A percentile compares a stretch with the other conserved stretches of the same genome.
Conservation (phyloP, 257 asterid genomes). For the Petunia axillaris region DNA sequence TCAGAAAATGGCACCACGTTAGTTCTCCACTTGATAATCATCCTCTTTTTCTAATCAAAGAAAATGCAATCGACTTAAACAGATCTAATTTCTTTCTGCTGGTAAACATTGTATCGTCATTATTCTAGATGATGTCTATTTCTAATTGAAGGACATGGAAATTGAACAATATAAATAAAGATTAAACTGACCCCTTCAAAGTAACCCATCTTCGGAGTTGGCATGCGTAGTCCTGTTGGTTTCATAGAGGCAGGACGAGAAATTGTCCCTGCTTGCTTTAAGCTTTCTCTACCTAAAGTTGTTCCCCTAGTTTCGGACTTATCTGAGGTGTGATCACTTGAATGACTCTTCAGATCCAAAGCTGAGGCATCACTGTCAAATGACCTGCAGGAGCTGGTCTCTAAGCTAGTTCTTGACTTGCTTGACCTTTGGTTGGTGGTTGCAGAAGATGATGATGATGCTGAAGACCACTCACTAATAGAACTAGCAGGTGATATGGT, state of each 20-base stretch:
- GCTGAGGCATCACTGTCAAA: constrained; percentile 42
- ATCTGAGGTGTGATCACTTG: constrained; percentile 45
- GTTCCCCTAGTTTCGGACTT: constrained; percentile 41
- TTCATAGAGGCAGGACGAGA: constrained; percentile 53
- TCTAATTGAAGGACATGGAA: not conserved
- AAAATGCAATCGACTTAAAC: not conserved
- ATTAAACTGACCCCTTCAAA: constrained; percentile 89
- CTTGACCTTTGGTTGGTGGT: constrained; percentile 48
- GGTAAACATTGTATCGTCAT: constrained; percentile 11
- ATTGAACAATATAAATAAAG: constrained; percentile 21
- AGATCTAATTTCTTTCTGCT: not conserved
- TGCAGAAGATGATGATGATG: constrained; percentile 76
- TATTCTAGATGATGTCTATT: constrained; percentile 16
- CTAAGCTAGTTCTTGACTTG: constrained; percentile 67
- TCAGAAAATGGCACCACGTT: not conserved
- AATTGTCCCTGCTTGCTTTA: constrained; percentile 46
- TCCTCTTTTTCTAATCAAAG: not conserved
- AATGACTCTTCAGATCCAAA: constrained; percentile 38
- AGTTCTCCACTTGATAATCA: not conserved
- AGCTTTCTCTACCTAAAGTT: constrained; percentile 34
- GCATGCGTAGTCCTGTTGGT: constrained; percentile 91
- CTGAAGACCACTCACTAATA: constrained; percentile 93
- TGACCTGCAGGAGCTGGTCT: constrained; percentile 59
- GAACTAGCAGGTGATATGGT: constrained; percentile 92
- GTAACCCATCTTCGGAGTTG: constrained; percentile 91